Evolutionary conservation across 1,284 basidiomycete genomes (phyloP), one percentile per base, ranked within the genome.

Genomic region (Moesziomyces sp.): DNA sequence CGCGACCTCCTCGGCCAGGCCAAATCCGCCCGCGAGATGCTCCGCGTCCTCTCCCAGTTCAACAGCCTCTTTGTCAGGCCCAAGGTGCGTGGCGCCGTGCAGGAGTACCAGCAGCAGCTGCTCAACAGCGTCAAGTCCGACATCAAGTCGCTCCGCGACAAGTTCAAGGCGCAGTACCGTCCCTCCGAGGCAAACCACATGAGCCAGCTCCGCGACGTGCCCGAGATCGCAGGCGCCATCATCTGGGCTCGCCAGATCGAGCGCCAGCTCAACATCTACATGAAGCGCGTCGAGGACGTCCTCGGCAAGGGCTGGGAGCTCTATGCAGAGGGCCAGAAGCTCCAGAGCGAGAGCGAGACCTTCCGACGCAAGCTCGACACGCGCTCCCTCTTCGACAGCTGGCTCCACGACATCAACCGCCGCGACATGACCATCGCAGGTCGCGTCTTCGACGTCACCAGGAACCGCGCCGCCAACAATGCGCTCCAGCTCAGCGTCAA

Each of bases 201-300:
- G 93, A 93, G 94, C 0, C 94, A 97, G 85, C 92, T 99, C 88
- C 93, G 96, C 24, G 96, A 99, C 84, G 88, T 99, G 13, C 95
- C 96, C 3, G 94, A 95, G 21, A 97, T 99, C 58, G 93, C 96
- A 3, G 94, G 95, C 28, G 93, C 97, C 16, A 97, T 99, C 85
- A 93, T 97, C 80, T 99, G 97, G 96, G 96, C 96, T 0, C 89
- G 92, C 10, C 96, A 99, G 86, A 99, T 99, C 75, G 96, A 98
- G 82, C 90, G 94, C 8, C 97, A 99, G 84, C 89, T 99, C 14
- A 88, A 92, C 74, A 91, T 93, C 3, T 98, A 98, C 86, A 98
- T 99, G 94, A 97, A 95, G 85, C 92, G 95, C n/a, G 96, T 99
- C 54, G 95, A 98, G 83, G 96, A 98, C 83, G 97, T 99, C 3